Conservation (phyloP, 345 rosid genomes). For the Populus nigra region DNA sequence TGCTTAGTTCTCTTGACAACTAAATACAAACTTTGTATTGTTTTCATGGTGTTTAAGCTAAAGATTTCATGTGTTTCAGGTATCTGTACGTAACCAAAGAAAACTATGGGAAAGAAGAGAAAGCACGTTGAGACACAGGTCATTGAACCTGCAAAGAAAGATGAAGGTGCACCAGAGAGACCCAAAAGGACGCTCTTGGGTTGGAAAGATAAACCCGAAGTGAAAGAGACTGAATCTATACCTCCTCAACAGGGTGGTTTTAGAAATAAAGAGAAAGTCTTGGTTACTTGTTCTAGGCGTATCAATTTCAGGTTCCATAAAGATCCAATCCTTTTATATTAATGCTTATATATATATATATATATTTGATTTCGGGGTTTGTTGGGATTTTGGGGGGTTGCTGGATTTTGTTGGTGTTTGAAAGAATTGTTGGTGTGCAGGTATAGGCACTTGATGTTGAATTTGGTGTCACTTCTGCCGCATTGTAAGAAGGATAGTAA, state of each 20-base stretch:
- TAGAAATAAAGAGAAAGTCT: constrained; percentile 93
- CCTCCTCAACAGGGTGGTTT: constrained; percentile 26
- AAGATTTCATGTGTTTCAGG: background rate
- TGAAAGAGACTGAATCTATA: constrained; percentile 16
- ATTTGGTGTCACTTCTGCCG: constrained; percentile 83
- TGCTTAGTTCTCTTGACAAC: background rate
- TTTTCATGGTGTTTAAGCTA: background rate
- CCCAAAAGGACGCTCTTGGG: constrained; percentile 78
- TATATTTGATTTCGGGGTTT: background rate
- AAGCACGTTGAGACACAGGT: constrained; percentile 59
- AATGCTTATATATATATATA: background rate
- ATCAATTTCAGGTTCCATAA: constrained; percentile 69
- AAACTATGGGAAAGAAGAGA: constrained; percentile 71
- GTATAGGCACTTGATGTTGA: constrained; percentile 96
- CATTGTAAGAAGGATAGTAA: constrained; percentile 96
- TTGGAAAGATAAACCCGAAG: constrained; percentile 67
- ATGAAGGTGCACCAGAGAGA: constrained; percentile 54
- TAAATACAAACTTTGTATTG: background rate
- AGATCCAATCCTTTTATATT: background rate
- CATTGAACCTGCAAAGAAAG: constrained; percentile 42
- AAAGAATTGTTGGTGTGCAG: constrained; percentile 28
- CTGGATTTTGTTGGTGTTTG: background rate
- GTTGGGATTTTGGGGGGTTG: background rate
- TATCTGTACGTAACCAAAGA: background rate
- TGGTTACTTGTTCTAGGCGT: constrained; percentile 90